Base-by-base conservation (phyloP, 139 green algal genomes). In the Chlorella sp. region DNA sequence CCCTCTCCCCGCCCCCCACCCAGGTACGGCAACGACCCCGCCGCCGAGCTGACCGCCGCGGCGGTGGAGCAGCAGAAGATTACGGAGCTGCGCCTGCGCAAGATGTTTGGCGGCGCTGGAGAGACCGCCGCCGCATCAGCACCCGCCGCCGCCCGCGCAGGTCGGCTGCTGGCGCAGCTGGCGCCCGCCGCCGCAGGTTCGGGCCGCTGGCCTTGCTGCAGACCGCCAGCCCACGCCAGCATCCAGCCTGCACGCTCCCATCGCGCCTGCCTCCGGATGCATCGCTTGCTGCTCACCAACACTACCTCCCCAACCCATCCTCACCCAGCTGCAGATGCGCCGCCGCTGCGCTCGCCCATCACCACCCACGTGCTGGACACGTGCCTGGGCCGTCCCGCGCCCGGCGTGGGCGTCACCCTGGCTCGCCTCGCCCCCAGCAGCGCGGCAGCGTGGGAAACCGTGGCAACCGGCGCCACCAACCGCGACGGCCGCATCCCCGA, bases 331-430 rank as follows among this genome's bases (percentile, higher is more conserved):
- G 69, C 71, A 69, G 71, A 56, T 30, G 32, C 38, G n/a, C 76
- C 20, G 3, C 81, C 63, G 32, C 78, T 25, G 32, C 82, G 90
- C 4, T 98, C 96, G 0, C 96, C 96, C 55, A 97, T 99, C 86
- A 99, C 96, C 62, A 98, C 94, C 11, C 96, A 99, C 86, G 95
- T 99, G 71, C 91, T 99, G 60, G 96, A 99, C 91, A 95, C 93
- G 12, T 83, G 92, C 18, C 74, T 94, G 47, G 96, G 97, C 39
- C 65, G 86, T 20, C 96, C 96, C 20, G 96, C 97, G 1, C n/a
- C 83, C 18, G 96, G 89, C 16, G 86, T 99, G 73, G 74, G 82
- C 7, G 81, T 99, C 26, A 83, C 69, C 7, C 89, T 99, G 17
- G 16, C 4, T 1, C 83, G 82, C n/a, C 73, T 90, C 20, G 91